Evolutionary conservation across 352 stramenopile species (phyloP), one percentile per base, ranked within the genome.

Genomic region (Phytopythium aichiense): DNA sequence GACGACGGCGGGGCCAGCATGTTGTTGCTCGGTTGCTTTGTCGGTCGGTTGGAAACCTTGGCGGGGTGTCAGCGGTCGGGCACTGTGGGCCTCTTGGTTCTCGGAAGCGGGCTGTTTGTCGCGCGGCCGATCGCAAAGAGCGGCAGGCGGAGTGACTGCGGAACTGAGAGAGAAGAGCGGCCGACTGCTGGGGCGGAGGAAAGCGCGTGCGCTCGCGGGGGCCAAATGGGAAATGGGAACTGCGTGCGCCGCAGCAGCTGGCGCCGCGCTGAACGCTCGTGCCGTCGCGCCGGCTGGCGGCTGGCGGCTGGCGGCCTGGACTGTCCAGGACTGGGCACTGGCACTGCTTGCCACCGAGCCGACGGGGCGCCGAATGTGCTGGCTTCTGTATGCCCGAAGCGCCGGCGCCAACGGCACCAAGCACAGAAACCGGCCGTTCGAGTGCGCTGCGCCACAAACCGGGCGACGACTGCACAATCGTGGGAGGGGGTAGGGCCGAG

Each of bases 1-100:
- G 50, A 43, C 35, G 64, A 74, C 25, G 68, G 22, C 40, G 74
- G 74, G 30, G 69, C 63, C 23, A 81, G 58, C 75, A 84, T 80
- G 52, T 22, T 68, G 64, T 46, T 45, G 38, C 22, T 25, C n/a
- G 49, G 49, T 25, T 13, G 25, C 15, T 55, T 23, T 35, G 40
- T 54, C 35, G 56, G 61, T 60, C 33, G 12, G 7, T 20, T 48
- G 40, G 40, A 7, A 22, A 23, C 18, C 18, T 22, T 31, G 61
- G 49, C 42, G 33, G 42, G 40, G 35, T 8, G 56, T 64, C 35
- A 50, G 55, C 9, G 8, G 28, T 25, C 28, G 4, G 38, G n/a
- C 20, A n/a, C 18, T 50, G 20, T 46, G 22, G 54, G 40, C 42
- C n/a, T 51, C n/a, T 50, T 30, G 43, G 18, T 50, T 50, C 43